phyloP scores from a whole-genome alignment of 257 asterid species.

The Scutellaria baicalensis region DNA sequence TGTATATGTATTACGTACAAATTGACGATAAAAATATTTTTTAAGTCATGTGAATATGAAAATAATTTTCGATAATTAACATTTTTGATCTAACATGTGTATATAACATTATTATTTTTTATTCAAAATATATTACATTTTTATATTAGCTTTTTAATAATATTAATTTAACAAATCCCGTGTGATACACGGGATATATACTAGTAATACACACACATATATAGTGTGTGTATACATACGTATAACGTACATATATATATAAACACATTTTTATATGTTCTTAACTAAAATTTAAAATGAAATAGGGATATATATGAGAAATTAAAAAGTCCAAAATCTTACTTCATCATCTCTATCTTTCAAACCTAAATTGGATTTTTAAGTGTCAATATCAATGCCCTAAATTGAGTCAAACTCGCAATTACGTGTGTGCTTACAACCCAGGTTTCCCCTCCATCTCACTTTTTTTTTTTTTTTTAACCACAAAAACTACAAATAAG shows the following conservation, averaged over 20 bases:
- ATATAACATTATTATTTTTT: too few relatives aligned
- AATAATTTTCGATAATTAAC: too few relatives aligned
- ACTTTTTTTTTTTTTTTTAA: background rate
- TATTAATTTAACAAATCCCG: too few relatives aligned
- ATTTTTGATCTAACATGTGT: too few relatives aligned
- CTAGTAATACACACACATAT: too few relatives aligned
- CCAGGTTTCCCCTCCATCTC: background rate
- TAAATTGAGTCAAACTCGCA: slow-evolving; percentile 8
- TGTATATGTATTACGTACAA: too few relatives aligned
- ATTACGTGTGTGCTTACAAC: slow-evolving; percentile 7
- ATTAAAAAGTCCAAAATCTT: slow-evolving; percentile 22
- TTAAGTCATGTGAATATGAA: too few relatives aligned
- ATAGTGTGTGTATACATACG: background rate
- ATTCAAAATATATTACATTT: too few relatives aligned
- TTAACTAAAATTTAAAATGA: background rate
- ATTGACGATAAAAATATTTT: too few relatives aligned
- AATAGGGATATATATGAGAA: background rate
- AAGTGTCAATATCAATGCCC: slow-evolving; percentile 13
- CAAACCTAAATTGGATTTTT: slow-evolving; percentile 27
- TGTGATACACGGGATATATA: too few relatives aligned
- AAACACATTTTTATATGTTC: background rate
- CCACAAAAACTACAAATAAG: background rate
- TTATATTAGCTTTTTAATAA: too few relatives aligned
- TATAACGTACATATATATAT: background rate
- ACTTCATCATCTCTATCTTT: slow-evolving; percentile 24